Evolutionary conservation across 2,329 filamentous ascomycete species (phyloP).

Genomic region (Lizonia empirigonia): DNA sequence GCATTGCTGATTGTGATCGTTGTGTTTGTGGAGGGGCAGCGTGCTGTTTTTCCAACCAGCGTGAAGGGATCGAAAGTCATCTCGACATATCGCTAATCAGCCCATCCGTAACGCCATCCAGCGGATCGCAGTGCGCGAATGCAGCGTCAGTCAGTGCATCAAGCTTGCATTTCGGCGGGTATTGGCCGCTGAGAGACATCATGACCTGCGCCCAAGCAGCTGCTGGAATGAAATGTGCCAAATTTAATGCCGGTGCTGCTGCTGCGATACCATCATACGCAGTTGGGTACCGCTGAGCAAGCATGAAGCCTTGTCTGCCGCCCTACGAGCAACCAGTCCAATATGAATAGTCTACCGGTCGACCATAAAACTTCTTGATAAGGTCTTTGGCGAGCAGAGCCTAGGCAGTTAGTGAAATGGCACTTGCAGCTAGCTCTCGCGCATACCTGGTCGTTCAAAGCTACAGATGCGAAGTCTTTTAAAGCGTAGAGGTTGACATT

Average conservation of each 20-base stretch:
- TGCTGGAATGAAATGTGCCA: conserved; percentile 26
- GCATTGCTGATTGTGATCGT: conserved; percentile 9
- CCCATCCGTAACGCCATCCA: conserved; percentile 37
- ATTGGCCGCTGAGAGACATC: conserved; percentile 35
- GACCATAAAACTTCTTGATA: conserved; percentile 36
- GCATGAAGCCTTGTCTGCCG: conserved; percentile 36
- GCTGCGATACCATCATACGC: conserved; percentile 50
- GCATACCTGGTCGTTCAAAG: conserved; percentile 42
- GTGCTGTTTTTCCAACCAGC: conserved; percentile 11
- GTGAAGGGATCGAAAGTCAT: conserved; percentile 14
- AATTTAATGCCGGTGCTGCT: conserved; percentile 49
- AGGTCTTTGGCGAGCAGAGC: conserved; percentile 22
- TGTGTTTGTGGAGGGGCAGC: conserved; percentile 8
- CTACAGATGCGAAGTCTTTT: conserved; percentile 39
- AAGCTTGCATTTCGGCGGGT: conserved; percentile 17
- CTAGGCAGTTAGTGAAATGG: background rate
- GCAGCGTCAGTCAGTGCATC: conserved; percentile 16
- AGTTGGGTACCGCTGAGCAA: conserved; percentile 38
- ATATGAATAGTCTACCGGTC: conserved; percentile 36
- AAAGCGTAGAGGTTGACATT: conserved; percentile 30
- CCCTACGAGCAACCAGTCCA: conserved; percentile 43
- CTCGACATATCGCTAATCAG: conserved; percentile 33
- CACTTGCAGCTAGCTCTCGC: background rate
- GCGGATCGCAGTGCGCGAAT: conserved; percentile 23
- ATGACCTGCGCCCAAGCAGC: conserved; percentile 38